Evolutionary conservation across 768 basidiomycete species (phyloP).

Genomic region (Kwoniella dejecticola): DNA sequence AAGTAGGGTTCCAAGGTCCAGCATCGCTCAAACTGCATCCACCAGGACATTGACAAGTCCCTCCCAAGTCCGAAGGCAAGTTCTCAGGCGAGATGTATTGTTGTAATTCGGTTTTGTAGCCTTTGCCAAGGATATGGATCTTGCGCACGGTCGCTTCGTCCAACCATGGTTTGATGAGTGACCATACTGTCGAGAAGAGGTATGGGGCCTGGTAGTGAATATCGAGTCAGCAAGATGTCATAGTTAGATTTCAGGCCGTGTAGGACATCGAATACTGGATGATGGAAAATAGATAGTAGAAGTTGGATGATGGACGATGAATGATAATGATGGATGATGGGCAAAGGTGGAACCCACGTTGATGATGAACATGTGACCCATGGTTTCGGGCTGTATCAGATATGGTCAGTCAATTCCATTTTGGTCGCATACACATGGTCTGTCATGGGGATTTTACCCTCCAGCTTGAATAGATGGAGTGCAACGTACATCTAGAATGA

Average conservation of each 20-base stretch:
- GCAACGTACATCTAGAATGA: background rate
- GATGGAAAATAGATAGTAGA: no score
- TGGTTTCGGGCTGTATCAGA: slow-evolving; percentile 54
- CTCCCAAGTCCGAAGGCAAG: slow-evolving; percentile 83
- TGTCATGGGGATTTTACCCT: no score
- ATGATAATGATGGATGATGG: no score
- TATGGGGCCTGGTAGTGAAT: slow-evolving; percentile 64
- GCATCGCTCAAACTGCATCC: slow-evolving; percentile 87
- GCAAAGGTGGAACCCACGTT: slow-evolving; percentile 62
- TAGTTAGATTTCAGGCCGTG: no score
- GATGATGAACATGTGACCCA: slow-evolving; percentile 99
- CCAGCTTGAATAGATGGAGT: no score
- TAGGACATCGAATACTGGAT: no score
- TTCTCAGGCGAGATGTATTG: slow-evolving; percentile 81
- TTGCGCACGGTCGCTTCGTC: slow-evolving; percentile 93
- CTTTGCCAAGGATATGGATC: slow-evolving; percentile 80
- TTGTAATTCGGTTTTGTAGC: slow-evolving; percentile 74
- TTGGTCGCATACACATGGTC: background rate
- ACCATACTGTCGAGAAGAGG: slow-evolving; percentile 86
- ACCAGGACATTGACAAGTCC: slow-evolving; percentile 71
- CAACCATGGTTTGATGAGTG: slow-evolving; percentile 85
- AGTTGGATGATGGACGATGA: no score
- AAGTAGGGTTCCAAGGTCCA: slow-evolving; percentile 76
- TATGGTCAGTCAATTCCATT: background rate
- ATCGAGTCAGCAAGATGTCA: background rate